Base-by-base conservation (phyloP, 345 rosid genomes). In the Trapa bicornis region DNA sequence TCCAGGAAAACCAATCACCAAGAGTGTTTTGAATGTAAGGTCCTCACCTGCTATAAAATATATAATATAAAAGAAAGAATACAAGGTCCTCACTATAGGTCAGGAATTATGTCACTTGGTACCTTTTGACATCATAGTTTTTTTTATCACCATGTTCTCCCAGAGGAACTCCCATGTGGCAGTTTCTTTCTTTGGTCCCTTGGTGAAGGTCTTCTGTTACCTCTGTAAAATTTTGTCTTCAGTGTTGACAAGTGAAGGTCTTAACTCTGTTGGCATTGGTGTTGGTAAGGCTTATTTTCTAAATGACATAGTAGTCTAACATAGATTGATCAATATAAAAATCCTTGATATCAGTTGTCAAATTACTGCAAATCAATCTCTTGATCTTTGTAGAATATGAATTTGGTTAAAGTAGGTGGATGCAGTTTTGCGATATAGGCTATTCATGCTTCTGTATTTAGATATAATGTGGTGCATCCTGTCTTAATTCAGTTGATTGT, bases 1-100 rank as follows among this genome's bases (percentile, higher is more conserved):
- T 71, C 71, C 79, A 16, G 77, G 84, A 67, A 88, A 82, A 73
- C 85, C 82, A 37, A 69, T 73, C 64, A 74, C 75, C 12, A 90
- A 80, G 74, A 78, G 14, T 80, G 71, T 74, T 69, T 62, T 80
- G 68, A 87, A 72, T 85, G 97, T 90, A 81, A 84, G 98, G 70
- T 72, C 9, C 43, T 38, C n/a, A 16, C 29, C 14, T 17, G 29
- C 33, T 22, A 22, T 22, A 22, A 22, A 22, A 22, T 22, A 22
- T 22, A 22, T 22, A 22, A 22, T 22, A 22, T 22, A 22, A 22
- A 22, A 22, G 29, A 22, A 22, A 22, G 29, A 22, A 22, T 22
- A 22, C 29, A 22, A 22, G 29, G 29, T 22, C 29, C 29, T 22
- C 29, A 22, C 29, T 22, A 22, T 22, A 22, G 29, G 29, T 22